Conservation (phyloP, 495 filamentous ascomycete species). For the Trichoderma virens region DNA sequence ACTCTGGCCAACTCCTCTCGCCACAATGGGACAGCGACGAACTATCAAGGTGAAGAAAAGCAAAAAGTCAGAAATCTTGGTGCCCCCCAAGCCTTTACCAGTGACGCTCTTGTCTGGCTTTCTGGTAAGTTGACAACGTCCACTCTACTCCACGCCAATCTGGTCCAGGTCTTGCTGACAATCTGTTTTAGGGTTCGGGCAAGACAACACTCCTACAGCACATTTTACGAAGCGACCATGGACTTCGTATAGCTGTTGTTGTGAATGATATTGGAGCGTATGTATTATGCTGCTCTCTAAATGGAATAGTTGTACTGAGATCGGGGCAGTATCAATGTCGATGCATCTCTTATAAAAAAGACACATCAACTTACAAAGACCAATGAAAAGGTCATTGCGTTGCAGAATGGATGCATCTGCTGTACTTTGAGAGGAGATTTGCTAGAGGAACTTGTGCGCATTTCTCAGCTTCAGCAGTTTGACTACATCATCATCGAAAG, state of each 20-base stretch:
- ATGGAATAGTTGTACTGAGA: background rate
- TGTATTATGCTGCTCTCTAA: conserved; percentile 11
- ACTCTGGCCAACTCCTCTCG: background rate
- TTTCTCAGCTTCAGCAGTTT: conserved; percentile 41
- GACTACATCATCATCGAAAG: conserved; percentile 56
- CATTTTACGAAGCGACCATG: conserved; percentile 46
- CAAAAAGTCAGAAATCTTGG: background rate
- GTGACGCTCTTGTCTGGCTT: conserved; percentile 11
- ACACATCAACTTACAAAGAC: conserved; percentile 37
- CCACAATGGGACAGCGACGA: background rate
- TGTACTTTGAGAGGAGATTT: conserved; percentile 53
- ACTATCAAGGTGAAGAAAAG: background rate
- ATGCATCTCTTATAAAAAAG: conserved; percentile 46
- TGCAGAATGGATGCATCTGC: conserved; percentile 58
- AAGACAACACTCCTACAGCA: conserved; percentile 53
- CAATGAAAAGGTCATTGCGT: conserved; percentile 50
- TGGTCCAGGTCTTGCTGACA: background rate
- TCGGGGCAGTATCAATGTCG: conserved; percentile 42
- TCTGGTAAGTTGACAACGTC: background rate
- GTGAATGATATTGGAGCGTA: conserved; percentile 52
- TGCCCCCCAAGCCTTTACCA: background rate
- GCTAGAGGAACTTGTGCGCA: conserved; percentile 42
- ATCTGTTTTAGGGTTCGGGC: conserved; percentile 37
- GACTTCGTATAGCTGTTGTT: conserved; percentile 47
- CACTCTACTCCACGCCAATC: background rate